phyloP scores from a whole-genome alignment of 2,329 filamentous ascomycete genomes.

The Botryosphaeria dothidea region DNA sequence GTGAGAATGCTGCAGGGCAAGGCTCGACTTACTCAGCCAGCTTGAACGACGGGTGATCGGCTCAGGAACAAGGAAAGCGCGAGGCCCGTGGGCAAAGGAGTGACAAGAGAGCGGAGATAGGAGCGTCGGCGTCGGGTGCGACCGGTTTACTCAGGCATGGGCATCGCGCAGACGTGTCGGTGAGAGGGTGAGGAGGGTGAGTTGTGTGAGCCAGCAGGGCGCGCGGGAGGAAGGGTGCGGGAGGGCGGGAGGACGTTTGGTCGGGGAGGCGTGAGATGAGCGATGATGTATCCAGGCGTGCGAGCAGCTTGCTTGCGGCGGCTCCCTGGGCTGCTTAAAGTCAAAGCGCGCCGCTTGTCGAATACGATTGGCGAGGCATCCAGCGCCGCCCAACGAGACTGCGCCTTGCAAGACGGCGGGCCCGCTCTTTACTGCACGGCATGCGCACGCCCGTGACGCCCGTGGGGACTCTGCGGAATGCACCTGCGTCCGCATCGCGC shows the following conservation, averaged over 20 bases:
- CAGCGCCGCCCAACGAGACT: conserved; percentile 6
- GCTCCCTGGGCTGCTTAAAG: conserved; percentile 8
- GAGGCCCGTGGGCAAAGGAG: conserved; percentile 18
- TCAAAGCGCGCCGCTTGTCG: conserved; percentile 14
- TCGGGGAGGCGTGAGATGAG: conserved; percentile 16
- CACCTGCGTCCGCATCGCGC: conserved; percentile 5
- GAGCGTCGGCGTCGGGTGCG: conserved; percentile 12
- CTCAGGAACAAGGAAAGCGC: conserved; percentile 17
- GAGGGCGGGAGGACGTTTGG: neutral
- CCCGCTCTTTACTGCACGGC: neutral
- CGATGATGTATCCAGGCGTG: conserved; percentile 18
- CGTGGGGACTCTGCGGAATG: conserved; percentile 7
- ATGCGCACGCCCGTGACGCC: neutral
- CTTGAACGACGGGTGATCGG: conserved; percentile 16
- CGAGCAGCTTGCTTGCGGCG: conserved; percentile 16
- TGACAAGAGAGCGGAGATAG: conserved; percentile 14
- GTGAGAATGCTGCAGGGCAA: conserved; percentile 9
- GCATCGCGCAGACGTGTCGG: conserved; percentile 11
- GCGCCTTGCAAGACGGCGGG: conserved; percentile 1
- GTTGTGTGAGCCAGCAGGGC: neutral
- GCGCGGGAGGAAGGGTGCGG: neutral
- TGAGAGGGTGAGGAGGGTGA: neutral
- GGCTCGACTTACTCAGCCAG: conserved; percentile 31
- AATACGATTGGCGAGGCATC: too few relatives aligned
- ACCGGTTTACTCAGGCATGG: conserved; percentile 12